Evolutionary conservation across 2,329 filamentous ascomycete species (phyloP).

Genomic region (Acephala macrosclerotiorum): DNA sequence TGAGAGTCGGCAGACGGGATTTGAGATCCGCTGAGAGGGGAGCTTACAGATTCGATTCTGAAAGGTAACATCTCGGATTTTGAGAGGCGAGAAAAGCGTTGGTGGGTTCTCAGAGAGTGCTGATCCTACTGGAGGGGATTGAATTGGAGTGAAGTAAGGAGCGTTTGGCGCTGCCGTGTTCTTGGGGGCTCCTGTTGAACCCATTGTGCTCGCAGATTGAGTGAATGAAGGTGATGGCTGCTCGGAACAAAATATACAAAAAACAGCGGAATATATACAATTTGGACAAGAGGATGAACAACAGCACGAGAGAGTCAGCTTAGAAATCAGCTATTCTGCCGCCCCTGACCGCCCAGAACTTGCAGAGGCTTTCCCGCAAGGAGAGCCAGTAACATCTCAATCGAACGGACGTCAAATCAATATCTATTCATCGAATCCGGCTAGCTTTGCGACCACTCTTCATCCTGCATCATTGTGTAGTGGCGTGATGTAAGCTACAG

Average conservation of each 20-base stretch:
- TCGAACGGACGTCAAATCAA: too few species aligned
- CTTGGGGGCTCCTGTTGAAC: constrained; percentile 18
- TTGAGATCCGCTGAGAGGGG: neutral
- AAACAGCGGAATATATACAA: neutral
- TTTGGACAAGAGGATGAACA: neutral
- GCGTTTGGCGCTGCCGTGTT: constrained; percentile 35
- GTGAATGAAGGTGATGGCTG: neutral
- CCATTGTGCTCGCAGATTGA: neutral
- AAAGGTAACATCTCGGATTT: constrained; percentile 51
- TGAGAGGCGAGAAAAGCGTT: constrained; percentile 53
- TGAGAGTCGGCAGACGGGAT: constrained; percentile 8
- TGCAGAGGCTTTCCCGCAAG: neutral
- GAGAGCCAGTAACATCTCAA: neutral
- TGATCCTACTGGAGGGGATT: constrained; percentile 41
- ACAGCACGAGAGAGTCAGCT: neutral
- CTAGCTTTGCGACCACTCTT: neutral
- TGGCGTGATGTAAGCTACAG: too few species aligned
- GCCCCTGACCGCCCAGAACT: neutral
- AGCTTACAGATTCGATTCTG: constrained; percentile 51
- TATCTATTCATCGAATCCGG: neutral
- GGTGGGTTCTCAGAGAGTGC: constrained; percentile 40
- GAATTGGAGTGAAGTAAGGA: constrained; percentile 43
- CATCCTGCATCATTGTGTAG: neutral
- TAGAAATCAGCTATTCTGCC: constrained; percentile 5
- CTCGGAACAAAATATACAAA: neutral